Evolutionary conservation across 2,329 filamentous ascomycete species (phyloP).

Genomic region (Apiospora phragmitis): DNA sequence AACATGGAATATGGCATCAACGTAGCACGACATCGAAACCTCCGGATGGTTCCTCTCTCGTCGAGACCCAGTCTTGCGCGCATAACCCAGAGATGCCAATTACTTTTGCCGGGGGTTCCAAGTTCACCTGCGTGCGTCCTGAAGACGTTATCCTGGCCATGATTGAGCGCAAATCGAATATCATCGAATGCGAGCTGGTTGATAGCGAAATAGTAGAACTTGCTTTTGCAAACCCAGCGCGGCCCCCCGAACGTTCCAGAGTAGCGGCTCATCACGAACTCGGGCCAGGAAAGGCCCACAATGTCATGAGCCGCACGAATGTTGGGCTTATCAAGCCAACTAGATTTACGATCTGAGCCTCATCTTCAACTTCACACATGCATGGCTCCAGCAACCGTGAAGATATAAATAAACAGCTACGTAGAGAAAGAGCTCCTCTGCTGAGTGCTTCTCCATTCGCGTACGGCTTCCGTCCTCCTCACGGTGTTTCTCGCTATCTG

Average conservation of each 20-base stretch:
- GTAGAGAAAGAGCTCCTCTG: not conserved
- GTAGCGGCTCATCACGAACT: not conserved
- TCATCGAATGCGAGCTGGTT: not conserved
- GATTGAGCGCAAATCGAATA: not conserved
- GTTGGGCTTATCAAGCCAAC: not conserved
- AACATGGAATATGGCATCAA: not conserved
- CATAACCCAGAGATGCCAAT: not conserved
- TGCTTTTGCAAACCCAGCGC: not conserved
- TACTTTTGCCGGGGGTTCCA: not conserved
- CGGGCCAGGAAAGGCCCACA: not conserved
- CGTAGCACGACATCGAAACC: not conserved
- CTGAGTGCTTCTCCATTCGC: not conserved
- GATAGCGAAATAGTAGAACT: not conserved
- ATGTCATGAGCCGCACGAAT: not conserved
- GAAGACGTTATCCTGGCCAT: not conserved
- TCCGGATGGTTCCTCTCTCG: not conserved
- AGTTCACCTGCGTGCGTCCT: not conserved
- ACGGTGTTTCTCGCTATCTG: not conserved
- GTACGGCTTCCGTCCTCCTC: not conserved
- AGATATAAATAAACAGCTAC: not conserved
- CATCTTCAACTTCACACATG: not conserved
- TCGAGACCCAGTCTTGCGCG: not conserved
- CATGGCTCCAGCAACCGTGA: not conserved
- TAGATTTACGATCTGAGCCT: not conserved
- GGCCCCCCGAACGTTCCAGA: not conserved